Evolutionary conservation across 2,329 filamentous ascomycete species (phyloP), one percentile per base, ranked within the genome.

Genomic region (Cladosporium cucumerinum): DNA sequence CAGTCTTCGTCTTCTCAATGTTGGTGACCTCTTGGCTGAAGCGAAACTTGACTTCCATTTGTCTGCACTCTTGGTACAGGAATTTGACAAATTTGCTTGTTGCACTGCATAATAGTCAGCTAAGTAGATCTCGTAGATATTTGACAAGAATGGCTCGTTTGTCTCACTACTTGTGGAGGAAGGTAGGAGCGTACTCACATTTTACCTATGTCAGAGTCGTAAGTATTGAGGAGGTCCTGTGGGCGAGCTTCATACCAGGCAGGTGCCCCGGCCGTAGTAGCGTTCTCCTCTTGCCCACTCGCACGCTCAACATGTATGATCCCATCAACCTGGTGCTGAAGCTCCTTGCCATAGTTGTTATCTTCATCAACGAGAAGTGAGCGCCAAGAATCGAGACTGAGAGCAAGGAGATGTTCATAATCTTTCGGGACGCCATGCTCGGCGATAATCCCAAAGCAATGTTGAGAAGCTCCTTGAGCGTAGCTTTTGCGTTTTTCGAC

Each of bases 391-490:
- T 58, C 14, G 14, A 60, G 25, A 11, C 69, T 63, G 14, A 64
- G 46, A 8, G 57, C 43, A 14, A 61, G 58, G 16, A 72, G 63
- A 4, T 43, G 16, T 1, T 60, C 49, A 18, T 65, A 63, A 5
- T 21, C 26, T 11, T 67, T 49, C 6, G 63, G 61, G 46, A 69
- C 46, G 25, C 61, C 66, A 18, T 65, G 51, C 0, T 57, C 48
- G 2, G 61, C 65, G 11, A 73, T 60, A 14, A 73, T 39, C 21
- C 72, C 71, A 1, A 66, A 63, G 48, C 66, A 70, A 5, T 67
- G 39, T 0, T 60, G 65, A 7, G 69, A 70, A 14, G 68, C 68
- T n/a, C 69, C 66, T 39, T 61, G 26, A 36, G 66, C 69, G 28
- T 54, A 57, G 16, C 21, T 51, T 11, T 51, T 48, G 21, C 67